These are phyloP conservation scores for Cryphonectria japonica DNA, from an alignment of 2,329 filamentous ascomycete genomes.

Conservation along the genomic window DNA sequence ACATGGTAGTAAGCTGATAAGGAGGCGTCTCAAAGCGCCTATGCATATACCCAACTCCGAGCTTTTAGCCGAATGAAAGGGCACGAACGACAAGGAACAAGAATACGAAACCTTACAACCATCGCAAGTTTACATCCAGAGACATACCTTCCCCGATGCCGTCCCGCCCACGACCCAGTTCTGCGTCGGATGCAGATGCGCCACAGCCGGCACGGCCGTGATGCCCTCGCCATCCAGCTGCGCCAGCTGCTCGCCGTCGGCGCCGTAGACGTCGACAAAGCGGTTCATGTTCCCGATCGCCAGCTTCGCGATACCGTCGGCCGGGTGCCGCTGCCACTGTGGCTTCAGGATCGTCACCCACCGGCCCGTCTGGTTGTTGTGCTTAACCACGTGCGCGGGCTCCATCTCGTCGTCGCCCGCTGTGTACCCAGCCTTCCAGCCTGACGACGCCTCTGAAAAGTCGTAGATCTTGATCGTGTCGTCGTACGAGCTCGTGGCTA, in stretches of 20 bases:
- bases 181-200: conserved; percentile 82
- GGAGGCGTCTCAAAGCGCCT: background rate
- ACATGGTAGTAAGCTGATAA: too few species aligned
- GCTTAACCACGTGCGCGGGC: conserved; percentile 70
- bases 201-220: conserved; percentile 90
- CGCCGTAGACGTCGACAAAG: conserved; percentile 88
- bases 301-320: conserved; percentile 82
- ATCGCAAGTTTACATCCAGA: conserved; percentile 70
- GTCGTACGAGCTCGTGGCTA: conserved; percentile 93
- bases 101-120: background rate
- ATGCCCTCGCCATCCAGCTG: conserved; percentile 89
- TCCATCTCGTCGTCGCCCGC: conserved; percentile 67
- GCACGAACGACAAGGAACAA: too few species aligned
- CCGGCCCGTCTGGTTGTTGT: conserved; percentile 95
- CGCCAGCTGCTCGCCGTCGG: conserved; percentile 82
- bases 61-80: background rate
- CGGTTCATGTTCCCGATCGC: conserved; percentile 97
- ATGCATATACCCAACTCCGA: background rate
- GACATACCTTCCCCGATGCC: conserved; percentile 86
- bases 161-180: conserved; percentile 95
- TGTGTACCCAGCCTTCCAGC: conserved; percentile 62
- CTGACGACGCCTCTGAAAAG: conserved; percentile 60
- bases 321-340: conserved; percentile 84
- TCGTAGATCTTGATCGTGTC: conserved; percentile 94
- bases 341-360: conserved; percentile 86